Conservation (phyloP, 2,329 filamentous ascomycete species). For the Fusarium mundagurra region DNA sequence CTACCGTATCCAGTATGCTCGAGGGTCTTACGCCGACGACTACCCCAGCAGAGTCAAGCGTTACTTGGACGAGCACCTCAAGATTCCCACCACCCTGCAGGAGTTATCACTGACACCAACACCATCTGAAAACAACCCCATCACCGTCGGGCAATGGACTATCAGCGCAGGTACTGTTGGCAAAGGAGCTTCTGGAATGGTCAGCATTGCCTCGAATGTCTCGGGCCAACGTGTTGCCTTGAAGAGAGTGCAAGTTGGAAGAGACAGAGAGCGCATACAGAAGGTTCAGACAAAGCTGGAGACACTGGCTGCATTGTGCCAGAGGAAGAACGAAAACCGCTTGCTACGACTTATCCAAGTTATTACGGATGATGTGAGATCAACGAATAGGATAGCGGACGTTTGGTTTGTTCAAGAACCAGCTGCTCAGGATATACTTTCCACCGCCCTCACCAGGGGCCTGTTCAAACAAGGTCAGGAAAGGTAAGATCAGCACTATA, state of each 20-base stretch:
- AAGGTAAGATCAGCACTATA: not conserved
- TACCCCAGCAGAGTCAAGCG: not conserved
- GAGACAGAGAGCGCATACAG: not conserved
- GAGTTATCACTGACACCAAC: not conserved
- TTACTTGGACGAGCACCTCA: not conserved
- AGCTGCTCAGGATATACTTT: not conserved
- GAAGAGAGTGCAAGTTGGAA: not conserved
- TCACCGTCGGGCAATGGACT: not conserved
- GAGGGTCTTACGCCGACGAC: not conserved
- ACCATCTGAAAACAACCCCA: not conserved
- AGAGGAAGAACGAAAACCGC: not conserved
- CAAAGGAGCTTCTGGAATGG: not conserved
- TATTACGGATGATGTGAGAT: not conserved
- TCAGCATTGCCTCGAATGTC: not conserved
- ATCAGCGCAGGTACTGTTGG: not conserved
- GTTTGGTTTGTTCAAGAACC: not conserved
- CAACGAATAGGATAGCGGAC: not conserved
- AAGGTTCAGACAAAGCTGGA: not conserved
- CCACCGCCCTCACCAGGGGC: rapidly evolving
- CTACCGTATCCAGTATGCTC: not conserved
- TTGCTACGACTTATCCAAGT: not conserved
- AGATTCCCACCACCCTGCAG: rapidly evolving
- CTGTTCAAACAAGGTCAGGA: rapidly evolving
- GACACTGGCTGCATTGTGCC: not conserved
- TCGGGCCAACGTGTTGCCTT: not conserved